Conservation (phyloP, 208 protist species). For the Spongospora subterranea region DNA sequence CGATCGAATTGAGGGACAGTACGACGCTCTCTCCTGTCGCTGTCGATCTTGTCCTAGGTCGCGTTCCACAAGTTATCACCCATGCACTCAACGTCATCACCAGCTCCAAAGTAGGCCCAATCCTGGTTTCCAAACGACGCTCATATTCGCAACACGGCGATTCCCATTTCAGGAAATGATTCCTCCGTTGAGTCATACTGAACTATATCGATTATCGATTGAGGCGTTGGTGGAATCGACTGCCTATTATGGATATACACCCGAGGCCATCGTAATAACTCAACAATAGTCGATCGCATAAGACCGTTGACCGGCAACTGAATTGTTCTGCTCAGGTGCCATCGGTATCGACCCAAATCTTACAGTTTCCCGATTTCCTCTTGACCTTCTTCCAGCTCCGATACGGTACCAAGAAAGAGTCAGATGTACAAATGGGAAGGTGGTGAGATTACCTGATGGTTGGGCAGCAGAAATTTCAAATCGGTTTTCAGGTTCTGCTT, state of each 20-base stretch:
- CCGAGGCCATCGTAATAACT: too few species aligned
- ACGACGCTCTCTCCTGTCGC: not conserved
- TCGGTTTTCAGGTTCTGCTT: not conserved
- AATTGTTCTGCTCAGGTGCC: not conserved
- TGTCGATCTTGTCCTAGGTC: conserved; percentile 22
- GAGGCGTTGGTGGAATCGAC: not conserved
- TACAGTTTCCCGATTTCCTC: conserved; percentile 27
- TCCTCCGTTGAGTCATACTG: not conserved
- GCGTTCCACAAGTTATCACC: conserved; percentile 1
- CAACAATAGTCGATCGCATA: not conserved
- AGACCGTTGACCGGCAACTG: not conserved
- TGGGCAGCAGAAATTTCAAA: not conserved
- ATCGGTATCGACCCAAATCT: not conserved
- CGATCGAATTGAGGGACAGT: not conserved
- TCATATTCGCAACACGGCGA: not conserved
- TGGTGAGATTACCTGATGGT: not conserved
- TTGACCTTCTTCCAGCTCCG: not conserved
- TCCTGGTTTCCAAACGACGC: not conserved
- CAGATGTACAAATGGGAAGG: conserved; percentile 27
- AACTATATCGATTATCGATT: not conserved
- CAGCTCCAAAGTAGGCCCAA: not conserved
- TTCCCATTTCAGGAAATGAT: not conserved
- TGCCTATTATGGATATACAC: not conserved
- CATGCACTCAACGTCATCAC: not conserved
- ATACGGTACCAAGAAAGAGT: conserved; percentile 17